These are phyloP conservation scores for Colletotrichum cordylinicola DNA, from an alignment of 2,329 filamentous ascomycete species.

Conservation along the genomic window DNA sequence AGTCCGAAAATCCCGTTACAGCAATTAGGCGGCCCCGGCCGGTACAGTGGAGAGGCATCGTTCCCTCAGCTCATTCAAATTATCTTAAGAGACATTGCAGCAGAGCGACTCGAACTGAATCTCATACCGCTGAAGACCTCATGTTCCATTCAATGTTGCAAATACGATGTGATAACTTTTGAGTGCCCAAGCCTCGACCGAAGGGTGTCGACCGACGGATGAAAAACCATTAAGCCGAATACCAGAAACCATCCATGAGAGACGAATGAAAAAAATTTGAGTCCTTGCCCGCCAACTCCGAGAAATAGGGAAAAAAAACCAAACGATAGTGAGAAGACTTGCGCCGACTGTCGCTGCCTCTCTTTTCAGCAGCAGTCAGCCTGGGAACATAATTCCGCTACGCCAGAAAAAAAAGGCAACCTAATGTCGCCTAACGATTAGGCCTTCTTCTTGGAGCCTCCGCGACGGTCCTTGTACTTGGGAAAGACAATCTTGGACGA, in stretches of 20 bases:
- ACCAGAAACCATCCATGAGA: not conserved
- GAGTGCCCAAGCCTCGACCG: not conserved
- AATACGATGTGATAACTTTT: not conserved
- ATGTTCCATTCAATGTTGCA: not conserved
- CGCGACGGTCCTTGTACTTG: constrained; percentile 59
- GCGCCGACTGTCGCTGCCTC: not conserved
- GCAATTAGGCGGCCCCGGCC: not conserved
- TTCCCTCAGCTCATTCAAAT: not conserved
- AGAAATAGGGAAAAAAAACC: not conserved
- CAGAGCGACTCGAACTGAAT: not conserved
- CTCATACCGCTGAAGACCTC: not conserved
- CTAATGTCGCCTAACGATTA: not conserved
- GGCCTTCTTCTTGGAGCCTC: constrained; percentile 43
- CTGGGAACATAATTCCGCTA: not conserved
- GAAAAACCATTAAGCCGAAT: not conserved
- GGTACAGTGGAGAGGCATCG: not conserved
- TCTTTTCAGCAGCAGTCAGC: not conserved
- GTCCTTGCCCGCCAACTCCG: constrained; percentile 6
- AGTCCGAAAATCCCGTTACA: not conserved
- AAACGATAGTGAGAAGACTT: not conserved
- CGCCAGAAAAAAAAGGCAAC: not conserved
- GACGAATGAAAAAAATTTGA: not conserved
- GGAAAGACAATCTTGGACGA: constrained; percentile 65
- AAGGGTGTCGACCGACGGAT: not conserved
- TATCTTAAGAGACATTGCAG: not conserved